These are phyloP conservation scores for Tephrocybe rancida DNA, from an alignment of 768 basidiomycete species.

Conservation along the genomic window DNA sequence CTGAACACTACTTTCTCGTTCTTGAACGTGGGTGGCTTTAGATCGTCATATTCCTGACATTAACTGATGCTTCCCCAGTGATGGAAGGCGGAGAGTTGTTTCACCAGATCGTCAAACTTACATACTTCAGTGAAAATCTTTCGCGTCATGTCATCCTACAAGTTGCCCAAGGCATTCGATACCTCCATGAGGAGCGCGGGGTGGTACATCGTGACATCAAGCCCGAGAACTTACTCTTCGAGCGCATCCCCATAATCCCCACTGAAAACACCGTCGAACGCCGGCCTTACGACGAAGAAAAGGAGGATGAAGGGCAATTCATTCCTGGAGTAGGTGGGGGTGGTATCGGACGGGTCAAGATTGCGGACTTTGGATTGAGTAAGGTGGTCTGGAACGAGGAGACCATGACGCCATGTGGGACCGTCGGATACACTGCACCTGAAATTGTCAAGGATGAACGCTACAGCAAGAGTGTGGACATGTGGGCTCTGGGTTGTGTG, in stretches of 20 bases:
- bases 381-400: conserved; percentile 99
- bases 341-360: conserved; percentile 97
- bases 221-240: conserved; percentile 95
- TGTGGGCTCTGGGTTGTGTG: conserved; percentile 99
- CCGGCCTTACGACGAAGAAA: conserved; percentile 96
- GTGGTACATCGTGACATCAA: conserved; percentile 99
- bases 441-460: conserved; percentile 99
- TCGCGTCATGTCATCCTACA: conserved; percentile 96
- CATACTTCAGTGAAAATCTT: conserved; percentile 98
- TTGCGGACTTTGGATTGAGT: conserved; percentile 96
- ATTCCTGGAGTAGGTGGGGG: conserved; percentile 91
- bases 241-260: conserved; percentile 88
- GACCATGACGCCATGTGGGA: conserved; percentile 99
- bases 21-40: conserved; percentile 72
- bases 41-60: conserved; percentile 10
- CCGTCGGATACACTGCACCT: conserved; percentile 98
- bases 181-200: conserved; percentile 96
- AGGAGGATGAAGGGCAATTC: conserved; percentile 98
- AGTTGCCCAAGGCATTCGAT: conserved; percentile 90
- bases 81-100: conserved; percentile 99
- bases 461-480: conserved; percentile 95
- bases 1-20: conserved; percentile 92
- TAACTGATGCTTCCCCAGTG: conserved; percentile 49
- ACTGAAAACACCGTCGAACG: conserved; percentile 65
- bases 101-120: conserved; percentile 98